Base-by-base conservation (phyloP, 208 protist genomes). In the Giardia muris region DNA sequence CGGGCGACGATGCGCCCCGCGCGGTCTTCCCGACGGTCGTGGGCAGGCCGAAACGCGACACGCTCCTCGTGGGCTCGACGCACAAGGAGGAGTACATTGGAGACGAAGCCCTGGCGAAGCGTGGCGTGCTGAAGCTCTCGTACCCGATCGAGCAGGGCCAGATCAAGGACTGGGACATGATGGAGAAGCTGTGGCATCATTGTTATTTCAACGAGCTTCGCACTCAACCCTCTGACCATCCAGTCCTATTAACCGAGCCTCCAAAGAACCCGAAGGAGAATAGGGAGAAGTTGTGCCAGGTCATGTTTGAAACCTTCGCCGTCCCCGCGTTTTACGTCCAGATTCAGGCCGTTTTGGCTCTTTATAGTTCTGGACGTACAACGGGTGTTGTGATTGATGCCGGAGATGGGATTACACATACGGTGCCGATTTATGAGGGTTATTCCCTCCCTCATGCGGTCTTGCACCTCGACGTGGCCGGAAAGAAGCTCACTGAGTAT, bases 121-220 rank as follows among this genome's bases (percentile, higher is more conserved):
- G 67, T 46, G 92, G 92, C 48, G 87, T 94, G 43, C 67, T 94
- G 10, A 67, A 46, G 0, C 1, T 94, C 19, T 43, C 30, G 44
- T 94, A 93, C 67, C 93, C 93, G 30, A 94, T 94, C 42, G 92
- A 94, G 47, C 89, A 94, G 0, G 93, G 93, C 67, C 48, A 47
- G 3, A 47, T 94, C 0, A 92, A 30, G 42, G 89, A 94, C 39
- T 93, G 92, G 87, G 91, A 90, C 0, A 91, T 91, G 44, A 93
- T 94, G 87, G n/a, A 92, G 47, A 90, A 89, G 92, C 93, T 95
- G 90, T 99, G 97, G 97, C 96, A 98, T 93, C 97, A 99, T 94
- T 98, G 97, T 92, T 99, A 99, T 94, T 98, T 98, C 95, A 98
- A 98, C 93, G 97, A 99, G 95, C 95, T 99, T 44, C 96, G 97